phyloP scores from a whole-genome alignment of 768 basidiomycete genomes.

The Cystoderma amianthinum region DNA sequence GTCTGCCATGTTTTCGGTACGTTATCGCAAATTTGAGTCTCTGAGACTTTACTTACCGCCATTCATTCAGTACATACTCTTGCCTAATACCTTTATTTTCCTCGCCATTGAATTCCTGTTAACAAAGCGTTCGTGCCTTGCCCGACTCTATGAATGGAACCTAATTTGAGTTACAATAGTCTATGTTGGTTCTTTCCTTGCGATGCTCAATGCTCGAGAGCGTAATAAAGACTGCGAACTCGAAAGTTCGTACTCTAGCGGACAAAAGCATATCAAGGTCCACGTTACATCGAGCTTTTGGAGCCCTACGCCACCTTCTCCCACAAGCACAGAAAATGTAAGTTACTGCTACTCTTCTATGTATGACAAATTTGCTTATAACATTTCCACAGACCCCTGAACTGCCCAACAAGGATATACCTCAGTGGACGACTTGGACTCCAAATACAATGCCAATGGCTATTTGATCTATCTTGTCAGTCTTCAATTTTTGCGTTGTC shows the following conservation, averaged over 20 bases:
- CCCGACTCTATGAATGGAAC: background rate
- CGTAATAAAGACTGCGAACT: constrained; percentile 6
- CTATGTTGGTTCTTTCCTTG: constrained; percentile 40
- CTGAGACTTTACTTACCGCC: background rate
- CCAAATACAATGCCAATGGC: background rate
- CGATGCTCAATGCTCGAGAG: constrained; percentile 38
- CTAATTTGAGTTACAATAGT: constrained; percentile 18
- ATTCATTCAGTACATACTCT: constrained; percentile 28
- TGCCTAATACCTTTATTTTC: constrained; percentile 37
- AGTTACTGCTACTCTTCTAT: background rate
- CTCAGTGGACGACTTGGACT: background rate
- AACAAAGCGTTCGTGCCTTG: constrained; percentile 29
- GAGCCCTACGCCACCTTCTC: constrained; percentile 8
- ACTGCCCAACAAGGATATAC: background rate
- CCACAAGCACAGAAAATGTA: background rate
- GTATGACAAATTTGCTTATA: background rate
- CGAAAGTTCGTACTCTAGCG: background rate
- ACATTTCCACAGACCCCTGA: background rate
- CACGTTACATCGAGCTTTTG: constrained; percentile 15
- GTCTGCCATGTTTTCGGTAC: constrained; percentile 32
- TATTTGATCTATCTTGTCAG: background rate
- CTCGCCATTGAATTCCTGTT: constrained; percentile 33
- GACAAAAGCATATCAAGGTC: constrained; percentile 1
- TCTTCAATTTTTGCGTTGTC: background rate
- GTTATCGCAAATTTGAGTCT: constrained; percentile 7